phyloP scores from a whole-genome alignment of 352 stramenopile genomes.

The Lagenidium sp. region DNA sequence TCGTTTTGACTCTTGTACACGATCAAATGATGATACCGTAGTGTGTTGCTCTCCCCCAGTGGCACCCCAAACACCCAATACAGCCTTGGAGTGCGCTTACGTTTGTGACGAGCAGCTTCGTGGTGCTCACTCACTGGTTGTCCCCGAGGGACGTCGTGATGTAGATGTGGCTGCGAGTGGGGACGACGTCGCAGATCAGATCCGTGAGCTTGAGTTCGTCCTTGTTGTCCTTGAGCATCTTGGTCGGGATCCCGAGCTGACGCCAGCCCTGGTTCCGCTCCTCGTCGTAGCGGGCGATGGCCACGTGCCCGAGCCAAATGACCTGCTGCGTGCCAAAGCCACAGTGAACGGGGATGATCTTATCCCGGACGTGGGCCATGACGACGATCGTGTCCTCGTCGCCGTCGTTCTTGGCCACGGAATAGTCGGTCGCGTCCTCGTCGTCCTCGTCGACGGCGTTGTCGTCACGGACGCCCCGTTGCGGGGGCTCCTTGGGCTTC shows the following conservation, averaged over 20 bases:
- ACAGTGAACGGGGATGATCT: conserved; percentile 61
- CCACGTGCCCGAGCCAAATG: conserved; percentile 59
- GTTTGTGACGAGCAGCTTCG: too few relatives aligned
- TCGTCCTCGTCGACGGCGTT: conserved; percentile 4
- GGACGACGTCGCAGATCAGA: conserved; percentile 61
- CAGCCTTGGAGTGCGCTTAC: too few relatives aligned
- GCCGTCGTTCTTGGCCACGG: conserved; percentile 31
- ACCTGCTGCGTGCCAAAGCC: conserved; percentile 69
- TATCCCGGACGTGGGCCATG: conserved; percentile 55
- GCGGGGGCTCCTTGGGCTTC: background rate
- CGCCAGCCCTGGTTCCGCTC: conserved; percentile 37
- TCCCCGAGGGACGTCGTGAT: conserved; percentile 30
- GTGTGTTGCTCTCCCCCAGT: too few relatives aligned
- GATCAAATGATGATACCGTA: too few relatives aligned
- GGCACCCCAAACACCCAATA: too few relatives aligned
- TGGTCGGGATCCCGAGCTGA: conserved; percentile 30
- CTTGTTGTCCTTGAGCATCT: conserved; percentile 33
- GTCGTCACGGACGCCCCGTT: background rate
- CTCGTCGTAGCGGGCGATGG: conserved; percentile 60
- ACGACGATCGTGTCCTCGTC: conserved; percentile 45
- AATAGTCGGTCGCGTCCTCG: conserved; percentile 2
- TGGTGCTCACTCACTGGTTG: too few relatives aligned
- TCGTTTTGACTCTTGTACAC: too few relatives aligned
- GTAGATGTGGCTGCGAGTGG: conserved; percentile 52
- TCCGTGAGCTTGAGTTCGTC: conserved; percentile 33